Evolutionary conservation across 2,329 filamentous ascomycete genomes (phyloP), one percentile per base, ranked within the genome.

Genomic region (Paecilomyces sp.): DNA sequence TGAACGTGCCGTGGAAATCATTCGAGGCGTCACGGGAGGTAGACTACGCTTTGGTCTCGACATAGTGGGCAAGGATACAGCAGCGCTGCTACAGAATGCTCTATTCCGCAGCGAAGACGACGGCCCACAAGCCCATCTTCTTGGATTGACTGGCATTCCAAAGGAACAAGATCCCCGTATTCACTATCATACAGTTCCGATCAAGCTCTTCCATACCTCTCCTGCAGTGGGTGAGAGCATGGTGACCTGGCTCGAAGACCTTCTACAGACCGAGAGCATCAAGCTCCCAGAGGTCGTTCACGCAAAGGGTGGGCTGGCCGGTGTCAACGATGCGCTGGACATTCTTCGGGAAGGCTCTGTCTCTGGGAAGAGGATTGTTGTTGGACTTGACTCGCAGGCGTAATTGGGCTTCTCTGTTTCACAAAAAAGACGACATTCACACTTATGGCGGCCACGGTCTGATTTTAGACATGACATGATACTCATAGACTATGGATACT

Each of bases 191-290:
- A 84, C 80, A 0, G 86, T 92, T 0, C 89, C 89, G 0, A 89
- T 92, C 62, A 92, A 92, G 72, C 67, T 90, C 3, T 92, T 90
- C 67, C 89, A 92, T 67, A 85, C 88, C 60, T 80, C 86, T 0
- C 82, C 85, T 0, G 78, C 79, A 1, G 77, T 91, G 0, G 89
- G 89, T 0, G 82, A 86, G 62, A 79, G 79, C 0, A 69, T 91
- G 58, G 85, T 85, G 12, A 69, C 76, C 1, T 92, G 89, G 89
- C 74, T 91, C 28, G 88, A 91, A 69, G 75, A 79, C 25, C 72
- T 92, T n/a, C 71, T 92, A 6, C 76, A 80, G 8, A 75, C 79
- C 0, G 77, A 80, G 0, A 68, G 79, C 0, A 66, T 92, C 2
- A 74, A 78, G 3, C 79, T 86, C 3, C 88, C 88, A 0, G 85